Evolutionary conservation across 371 early-diverging fungal species (phyloP), one percentile per base, ranked within the genome.

Genomic region (Mortierella sp.): DNA sequence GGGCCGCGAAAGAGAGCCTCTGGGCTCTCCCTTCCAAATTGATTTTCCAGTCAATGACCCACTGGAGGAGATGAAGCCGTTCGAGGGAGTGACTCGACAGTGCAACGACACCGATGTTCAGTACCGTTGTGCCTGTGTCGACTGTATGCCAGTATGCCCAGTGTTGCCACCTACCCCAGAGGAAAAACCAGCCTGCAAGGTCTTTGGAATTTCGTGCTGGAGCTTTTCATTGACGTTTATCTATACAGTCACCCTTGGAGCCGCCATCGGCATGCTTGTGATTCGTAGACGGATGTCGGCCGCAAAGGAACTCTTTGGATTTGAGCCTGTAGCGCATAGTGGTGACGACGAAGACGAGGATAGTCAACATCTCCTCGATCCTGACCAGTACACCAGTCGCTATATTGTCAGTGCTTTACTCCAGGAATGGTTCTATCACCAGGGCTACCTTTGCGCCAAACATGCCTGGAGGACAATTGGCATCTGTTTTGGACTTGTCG

Each of bases 21-120:
- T 89, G 0, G 91, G 92, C 2, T 93, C 92, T 18, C 93, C 93
- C 14, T 91, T 92, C 70, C 91, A 90, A 51, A 91, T 93, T 62
- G 84, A 90, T 51, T 92, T 92, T 57, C 88, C 91, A 4, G 61
- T 82, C 0, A 44, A 76, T 11, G 66, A 76, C 25, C 68, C 80
- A 18, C 69, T 60, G 29, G 65, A 60, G 4, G 69, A 80, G 0
- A 59, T 85, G 56, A 72, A 57, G 9, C 80, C 83, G 2, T 87
- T 86, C 51, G 71, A 87, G 59, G 82, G 81, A 18, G 69, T 82
- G 11, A 87, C 85, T 1, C 80, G 79, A 43, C 71, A 73, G 14
- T 93, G 93, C 72, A 89, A 91, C 62, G 89, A 87, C 45, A 83
- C 87, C 1, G 88, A 89, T 56, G 60, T 84, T 4, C 82, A 71